Conservation (phyloP, 345 rosid genomes). For the Mangifera indica region DNA sequence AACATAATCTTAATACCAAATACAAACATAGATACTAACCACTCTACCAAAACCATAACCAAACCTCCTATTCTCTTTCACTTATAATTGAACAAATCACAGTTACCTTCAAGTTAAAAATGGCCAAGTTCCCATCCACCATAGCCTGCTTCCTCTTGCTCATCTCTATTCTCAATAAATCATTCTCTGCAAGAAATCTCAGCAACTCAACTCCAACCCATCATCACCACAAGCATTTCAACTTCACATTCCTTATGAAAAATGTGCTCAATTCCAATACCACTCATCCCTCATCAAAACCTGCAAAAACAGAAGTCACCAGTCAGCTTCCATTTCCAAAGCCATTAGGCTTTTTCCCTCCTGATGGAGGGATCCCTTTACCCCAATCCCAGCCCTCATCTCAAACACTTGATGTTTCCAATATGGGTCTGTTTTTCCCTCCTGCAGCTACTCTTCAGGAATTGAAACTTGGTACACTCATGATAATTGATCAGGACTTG, state of each 20-base stretch:
- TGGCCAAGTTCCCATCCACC: slow-evolving; percentile 15
- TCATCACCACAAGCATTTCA: slow-evolving; percentile 21
- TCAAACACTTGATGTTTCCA: slow-evolving; percentile 31
- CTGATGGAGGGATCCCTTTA: slow-evolving; percentile 44
- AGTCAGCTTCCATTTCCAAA: slow-evolving; percentile 45
- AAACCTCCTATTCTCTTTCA: slow-evolving; percentile 1
- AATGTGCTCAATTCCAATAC: slow-evolving; percentile 32
- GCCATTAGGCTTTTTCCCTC: slow-evolving; percentile 50
- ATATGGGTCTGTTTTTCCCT: slow-evolving; percentile 34
- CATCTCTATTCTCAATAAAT: slow-evolving; percentile 16
- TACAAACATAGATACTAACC: not conserved
- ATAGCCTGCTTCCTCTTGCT: slow-evolving; percentile 19
- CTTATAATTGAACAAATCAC: slow-evolving; percentile 14
- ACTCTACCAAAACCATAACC: slow-evolving; percentile 23
- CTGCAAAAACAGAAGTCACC: slow-evolving; percentile 28
- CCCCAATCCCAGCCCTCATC: slow-evolving; percentile 25
- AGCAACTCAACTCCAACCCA: slow-evolving; percentile 18
- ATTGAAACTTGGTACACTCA: slow-evolving; percentile 39
- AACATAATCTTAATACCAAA: not conserved
- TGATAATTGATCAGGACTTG: slow-evolving; percentile 38
- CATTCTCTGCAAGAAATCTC: slow-evolving; percentile 40
- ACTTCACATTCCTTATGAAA: slow-evolving; percentile 49
- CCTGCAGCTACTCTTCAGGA: slow-evolving; percentile 47
- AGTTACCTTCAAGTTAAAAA: not conserved
- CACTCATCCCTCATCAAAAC: slow-evolving; percentile 25